These are phyloP conservation scores for Entomortierella parvispora DNA, from an alignment of 192 early-diverging fungal genomes.

Conservation along the genomic window DNA sequence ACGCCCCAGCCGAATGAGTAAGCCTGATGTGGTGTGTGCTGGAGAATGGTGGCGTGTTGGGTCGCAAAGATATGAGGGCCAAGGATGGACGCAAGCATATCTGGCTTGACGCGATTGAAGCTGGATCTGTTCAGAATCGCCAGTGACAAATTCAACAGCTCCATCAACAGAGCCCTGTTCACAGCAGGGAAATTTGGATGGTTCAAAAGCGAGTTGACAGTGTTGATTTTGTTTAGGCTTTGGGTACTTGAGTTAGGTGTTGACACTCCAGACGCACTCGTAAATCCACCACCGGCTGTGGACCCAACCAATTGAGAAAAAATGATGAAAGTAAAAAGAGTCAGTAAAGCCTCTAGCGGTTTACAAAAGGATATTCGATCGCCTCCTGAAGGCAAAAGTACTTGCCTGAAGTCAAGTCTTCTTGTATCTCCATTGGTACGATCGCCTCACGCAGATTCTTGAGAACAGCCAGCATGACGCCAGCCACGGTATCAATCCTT, in stretches of 20 bases:
- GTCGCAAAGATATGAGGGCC: constrained; percentile 47
- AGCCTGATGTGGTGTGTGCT: constrained; percentile 43
- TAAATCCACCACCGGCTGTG: neutral
- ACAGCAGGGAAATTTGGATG: constrained; percentile 41
- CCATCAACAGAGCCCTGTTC: constrained; percentile 40
- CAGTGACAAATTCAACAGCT: constrained; percentile 44
- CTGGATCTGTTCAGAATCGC: constrained; percentile 44
- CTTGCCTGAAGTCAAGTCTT: constrained; percentile 37
- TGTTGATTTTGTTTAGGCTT: constrained; percentile 40
- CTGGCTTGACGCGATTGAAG: constrained; percentile 44
- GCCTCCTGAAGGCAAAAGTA: neutral
- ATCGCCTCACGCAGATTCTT: constrained; percentile 47
- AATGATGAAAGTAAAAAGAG: neutral
- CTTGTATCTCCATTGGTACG: constrained; percentile 45
- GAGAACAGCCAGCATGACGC: constrained; percentile 43
- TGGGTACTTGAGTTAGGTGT: constrained; percentile 18
- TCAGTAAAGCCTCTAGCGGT: too few relatives aligned
- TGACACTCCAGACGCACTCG: constrained; percentile 6
- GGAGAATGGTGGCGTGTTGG: constrained; percentile 44
- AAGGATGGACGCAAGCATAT: constrained; percentile 47
- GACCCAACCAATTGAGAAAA: neutral
- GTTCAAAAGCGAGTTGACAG: constrained; percentile 36
- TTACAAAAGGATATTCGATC: too few relatives aligned
- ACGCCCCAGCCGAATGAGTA: constrained; percentile 49
- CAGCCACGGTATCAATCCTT: constrained; percentile 45